Base-by-base conservation (phyloP, 371 early-diverging fungal genomes). In the Mortierella sp. region DNA sequence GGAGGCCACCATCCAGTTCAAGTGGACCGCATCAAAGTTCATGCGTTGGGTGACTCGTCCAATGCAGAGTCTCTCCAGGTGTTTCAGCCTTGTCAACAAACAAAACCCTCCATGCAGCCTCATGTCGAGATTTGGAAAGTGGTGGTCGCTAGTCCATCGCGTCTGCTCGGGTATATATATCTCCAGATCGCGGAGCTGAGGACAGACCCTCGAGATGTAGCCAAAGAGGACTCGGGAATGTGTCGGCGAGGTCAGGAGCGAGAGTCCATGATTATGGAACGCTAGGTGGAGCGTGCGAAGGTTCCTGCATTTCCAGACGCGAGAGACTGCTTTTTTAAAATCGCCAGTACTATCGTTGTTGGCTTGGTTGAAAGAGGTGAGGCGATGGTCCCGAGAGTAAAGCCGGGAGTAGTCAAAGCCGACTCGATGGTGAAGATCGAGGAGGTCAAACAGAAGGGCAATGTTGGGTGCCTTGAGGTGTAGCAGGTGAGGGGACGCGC, bases 111-210 rank as follows among this genome's bases (percentile, higher is more conserved):
- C 67, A 37, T 67, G 67, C 10, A 67, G 67, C 10, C 40, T 67
- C 67, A 67, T 67, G 10, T 67, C 40, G 24, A 67, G 37, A 40
- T 40, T 67, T 24, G 67, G 40, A 67, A 40, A 67, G 67, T 67
- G 3, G 5, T 21, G 24, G 24, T 67, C 40, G 11, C 24, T 19
- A 2, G 9, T 40, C 37, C 37, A 67, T 67, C 24, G 34, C 24
- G 67, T 40, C 37, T 67, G 67, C 67, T 67, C 67, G 40, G 67
- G 67, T 67, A 67, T 67, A 67, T 67, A 40, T 24, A 67, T 67
- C 43, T 67, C 67, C 67, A 67, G 24, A 3, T 67, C 67, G 10
- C 43, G 67, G 43, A 67, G 67, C 21, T 40, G 67, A 37, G 67
- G 67, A 40, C 67, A 67, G 40, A 67, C 67, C 24, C 67, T 67